These are phyloP conservation scores for Neotropicomus parvogracilis DNA, from an alignment of 1,284 basidiomycete genomes.

Conservation along the genomic window DNA sequence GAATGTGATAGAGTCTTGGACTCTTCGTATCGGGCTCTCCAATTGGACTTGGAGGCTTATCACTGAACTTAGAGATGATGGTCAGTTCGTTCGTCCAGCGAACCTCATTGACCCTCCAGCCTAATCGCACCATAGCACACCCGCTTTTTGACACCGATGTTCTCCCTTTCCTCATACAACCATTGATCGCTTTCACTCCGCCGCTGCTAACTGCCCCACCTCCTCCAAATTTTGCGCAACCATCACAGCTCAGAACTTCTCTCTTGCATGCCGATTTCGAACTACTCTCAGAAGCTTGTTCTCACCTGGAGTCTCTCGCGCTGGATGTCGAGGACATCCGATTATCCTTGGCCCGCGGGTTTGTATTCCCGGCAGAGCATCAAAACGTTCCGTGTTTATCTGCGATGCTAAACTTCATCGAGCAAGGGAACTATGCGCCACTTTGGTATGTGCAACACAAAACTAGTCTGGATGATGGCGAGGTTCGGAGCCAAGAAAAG, in stretches of 20 bases:
- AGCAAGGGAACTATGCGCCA: slow-evolving; percentile 60
- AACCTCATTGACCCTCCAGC: neutral
- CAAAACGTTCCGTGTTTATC: slow-evolving; percentile 56
- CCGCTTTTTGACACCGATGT: slow-evolving; percentile 58
- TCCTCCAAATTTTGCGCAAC: slow-evolving; percentile 39
- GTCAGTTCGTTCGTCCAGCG: slow-evolving; percentile 38
- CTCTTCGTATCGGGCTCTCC: slow-evolving; percentile 57
- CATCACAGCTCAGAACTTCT: slow-evolving; percentile 44
- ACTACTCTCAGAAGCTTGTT: slow-evolving; percentile 67
- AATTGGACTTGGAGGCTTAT: slow-evolving; percentile 76
- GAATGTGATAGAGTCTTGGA: slow-evolving; percentile 56
- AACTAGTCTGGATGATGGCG: slow-evolving; percentile 38
- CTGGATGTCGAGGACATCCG: slow-evolving; percentile 74
- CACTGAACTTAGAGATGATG: slow-evolving; percentile 60
- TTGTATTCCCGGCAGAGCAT: slow-evolving; percentile 56
- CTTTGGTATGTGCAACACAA: slow-evolving; percentile 51
- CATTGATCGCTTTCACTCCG: slow-evolving; percentile 55
- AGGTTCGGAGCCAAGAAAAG: slow-evolving; percentile 58
- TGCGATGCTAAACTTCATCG: slow-evolving; percentile 68
- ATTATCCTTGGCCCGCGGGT: slow-evolving; percentile 63
- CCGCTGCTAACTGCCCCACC: slow-evolving; percentile 42
- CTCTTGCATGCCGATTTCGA: slow-evolving; percentile 69
- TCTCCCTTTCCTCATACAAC: slow-evolving; percentile 58
- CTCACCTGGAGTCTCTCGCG: slow-evolving; percentile 68
- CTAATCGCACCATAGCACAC: slow-evolving; percentile 38